Evolutionary conservation across 352 stramenopile genomes (phyloP), one percentile per base, ranked within the genome.

Genomic region (Globisporangium sylvaticum): DNA sequence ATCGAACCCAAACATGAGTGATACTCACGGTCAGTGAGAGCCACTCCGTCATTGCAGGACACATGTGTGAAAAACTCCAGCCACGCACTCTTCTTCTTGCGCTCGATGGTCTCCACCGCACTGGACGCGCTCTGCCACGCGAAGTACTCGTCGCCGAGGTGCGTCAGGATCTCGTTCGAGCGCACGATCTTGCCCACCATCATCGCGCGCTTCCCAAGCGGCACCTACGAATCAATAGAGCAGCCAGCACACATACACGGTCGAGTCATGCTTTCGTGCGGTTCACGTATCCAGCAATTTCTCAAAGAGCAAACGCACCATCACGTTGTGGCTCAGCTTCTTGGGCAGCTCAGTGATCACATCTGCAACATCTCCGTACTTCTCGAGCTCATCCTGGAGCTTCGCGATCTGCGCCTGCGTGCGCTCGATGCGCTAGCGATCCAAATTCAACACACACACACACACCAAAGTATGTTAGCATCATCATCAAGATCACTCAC

Each of bases 91-190:
- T 88, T 85, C 61, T 91, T 90, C 74, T 90, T 90, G 71, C 88
- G 86, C 53, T 83, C 78, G 50, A 94, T 87, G 18, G 90, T 78
- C 25, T 80, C 76, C 1, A 90, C 44, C 0, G 88, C 81, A 22
- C 89, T 76, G 15, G 72, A 66, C 9, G 81, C 85, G 44, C 83
- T 89, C 64, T 88, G 80, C 86, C 87, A 94, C 29, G 83, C 79
- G 69, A 88, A 94, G 71, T 91, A 91, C 12, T 93, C 82, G 66
- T 93, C 86, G 7, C 88, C 88, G 32, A 96, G 64, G 65, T 94
- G 85, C 37, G 84, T 81, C 14, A 94, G 71, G 59, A 96, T 80
- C 73, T 96, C 88, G 46, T 96, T 96, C 37, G 88, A 88, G 56
- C 85, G 86, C 60, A 94, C 76, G 48, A 96, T 91, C 63, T 87